These are phyloP conservation scores for Chondrostereum purpureum DNA, from an alignment of 1,284 basidiomycete species.

Conservation along the genomic window DNA sequence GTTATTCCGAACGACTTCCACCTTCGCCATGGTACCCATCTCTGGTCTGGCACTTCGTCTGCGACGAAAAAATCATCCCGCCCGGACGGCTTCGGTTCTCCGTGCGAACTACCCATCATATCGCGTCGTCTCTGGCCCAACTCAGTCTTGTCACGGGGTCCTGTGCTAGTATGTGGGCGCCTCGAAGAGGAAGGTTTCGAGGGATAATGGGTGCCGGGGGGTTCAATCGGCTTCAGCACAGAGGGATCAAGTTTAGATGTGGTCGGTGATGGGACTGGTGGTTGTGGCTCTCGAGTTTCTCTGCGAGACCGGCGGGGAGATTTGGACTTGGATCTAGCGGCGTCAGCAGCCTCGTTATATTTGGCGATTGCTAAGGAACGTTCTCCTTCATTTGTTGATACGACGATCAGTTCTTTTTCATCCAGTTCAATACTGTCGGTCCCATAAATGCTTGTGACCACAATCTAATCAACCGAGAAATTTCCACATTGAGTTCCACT, in stretches of 20 bases:
- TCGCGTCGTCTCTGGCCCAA: not conserved
- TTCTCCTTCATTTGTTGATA: slow-evolving; percentile 64
- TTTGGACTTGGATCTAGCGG: slow-evolving; percentile 51
- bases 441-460: slow-evolving; percentile 47
- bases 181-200: slow-evolving; percentile 23
- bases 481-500: too few relatives aligned
- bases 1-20: not conserved
- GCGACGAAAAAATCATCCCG: slow-evolving; percentile 4
- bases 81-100: not conserved
- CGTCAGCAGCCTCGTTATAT: slow-evolving; percentile 39
- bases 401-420: slow-evolving; percentile 57
- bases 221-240: slow-evolving; percentile 1
- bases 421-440: slow-evolving; percentile 63
- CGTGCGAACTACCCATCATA: not conserved
- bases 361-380: slow-evolving; percentile 58
- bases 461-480: slow-evolving; percentile 45
- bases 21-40: not conserved
- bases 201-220: slow-evolving; percentile 4
- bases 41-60: slow-evolving; percentile 11
- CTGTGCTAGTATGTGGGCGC: slow-evolving; percentile 64
- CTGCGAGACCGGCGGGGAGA: slow-evolving; percentile 42
- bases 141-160: slow-evolving; percentile 44
- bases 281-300: slow-evolving; percentile 24
- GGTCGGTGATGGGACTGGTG: slow-evolving; percentile 27
- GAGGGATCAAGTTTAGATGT: slow-evolving; percentile 7